Percentiles rank a stretch among this genome's conserved stretches.
Conservation (phyloP, 202 grass and related monocot species). For the Miscanthus sacchariflorus region DNA sequence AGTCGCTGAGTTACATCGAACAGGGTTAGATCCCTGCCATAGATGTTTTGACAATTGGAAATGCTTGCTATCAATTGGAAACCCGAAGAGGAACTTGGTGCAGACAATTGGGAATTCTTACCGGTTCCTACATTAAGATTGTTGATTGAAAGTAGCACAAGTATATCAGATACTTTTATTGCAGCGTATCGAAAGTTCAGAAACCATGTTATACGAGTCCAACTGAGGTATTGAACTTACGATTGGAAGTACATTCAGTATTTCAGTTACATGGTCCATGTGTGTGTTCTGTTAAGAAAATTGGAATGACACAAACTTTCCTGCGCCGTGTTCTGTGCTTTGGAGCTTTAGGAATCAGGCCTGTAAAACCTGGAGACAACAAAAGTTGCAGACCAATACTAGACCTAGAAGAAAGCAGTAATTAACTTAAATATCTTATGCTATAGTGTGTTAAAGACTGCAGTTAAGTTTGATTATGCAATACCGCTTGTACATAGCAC, state of each 20-base stretch:
- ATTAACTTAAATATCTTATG: too few species aligned
- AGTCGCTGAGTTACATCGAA: not conserved
- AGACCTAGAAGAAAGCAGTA: too few species aligned
- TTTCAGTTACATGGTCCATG: conserved; percentile 3
- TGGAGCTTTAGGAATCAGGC: not conserved
- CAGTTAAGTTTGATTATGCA: too few species aligned
- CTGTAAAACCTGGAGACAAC: not conserved
- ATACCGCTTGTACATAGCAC: too few species aligned
- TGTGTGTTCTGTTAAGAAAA: conserved; percentile 7
- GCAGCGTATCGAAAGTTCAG: not conserved
- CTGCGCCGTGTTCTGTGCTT: not conserved
- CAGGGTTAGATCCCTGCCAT: not conserved
- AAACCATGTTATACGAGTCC: conserved; percentile 11
- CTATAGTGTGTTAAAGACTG: too few species aligned
- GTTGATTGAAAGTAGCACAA: not conserved
- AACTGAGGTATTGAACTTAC: not conserved
- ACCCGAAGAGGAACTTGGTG: not conserved
- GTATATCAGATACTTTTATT: not conserved
- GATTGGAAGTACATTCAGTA: not conserved
- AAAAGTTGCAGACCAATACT: too few species aligned
- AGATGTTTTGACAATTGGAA: not conserved
- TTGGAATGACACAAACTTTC: not conserved
- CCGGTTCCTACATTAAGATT: not conserved
- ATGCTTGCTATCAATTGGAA: not conserved
- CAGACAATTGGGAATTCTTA: not conserved